These are phyloP conservation scores for Bretschneidera sinensis DNA, from an alignment of 345 rosid genomes.

Conservation along the genomic window DNA sequence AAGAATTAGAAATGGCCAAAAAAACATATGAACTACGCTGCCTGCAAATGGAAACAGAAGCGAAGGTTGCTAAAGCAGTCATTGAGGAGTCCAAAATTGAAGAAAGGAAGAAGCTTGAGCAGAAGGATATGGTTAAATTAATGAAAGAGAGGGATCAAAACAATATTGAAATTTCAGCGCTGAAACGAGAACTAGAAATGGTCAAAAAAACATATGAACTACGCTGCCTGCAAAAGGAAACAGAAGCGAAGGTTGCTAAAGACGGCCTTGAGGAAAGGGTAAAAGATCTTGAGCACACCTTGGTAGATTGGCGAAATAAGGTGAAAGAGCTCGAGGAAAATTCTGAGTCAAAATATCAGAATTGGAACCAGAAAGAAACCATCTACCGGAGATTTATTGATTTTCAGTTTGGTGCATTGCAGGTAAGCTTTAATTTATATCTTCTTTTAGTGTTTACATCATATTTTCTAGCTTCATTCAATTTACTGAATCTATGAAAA, in stretches of 20 bases:
- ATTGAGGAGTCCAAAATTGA: constrained; percentile 42
- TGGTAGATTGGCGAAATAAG: constrained; percentile 37
- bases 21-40: constrained; percentile 40
- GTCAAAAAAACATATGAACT: constrained; percentile 42
- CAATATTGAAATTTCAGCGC: constrained; percentile 25
- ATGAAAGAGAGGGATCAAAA: constrained; percentile 33
- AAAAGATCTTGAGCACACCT: constrained; percentile 31
- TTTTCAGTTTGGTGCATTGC: constrained; percentile 46
- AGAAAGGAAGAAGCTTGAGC: neutral
- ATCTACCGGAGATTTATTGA: constrained; percentile 33
- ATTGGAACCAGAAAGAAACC: constrained; percentile 54
- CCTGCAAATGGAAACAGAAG: constrained; percentile 54
- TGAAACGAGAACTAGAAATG: constrained; percentile 47
- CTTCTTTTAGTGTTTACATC: neutral
- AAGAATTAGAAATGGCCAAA: constrained; percentile 34
- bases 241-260: constrained; percentile 45
- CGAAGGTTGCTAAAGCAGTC: constrained; percentile 37
- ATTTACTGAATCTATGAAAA: constrained; percentile 15
- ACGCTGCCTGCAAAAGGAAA: constrained; percentile 46
- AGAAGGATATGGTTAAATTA: constrained; percentile 5
- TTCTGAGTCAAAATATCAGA: constrained; percentile 33
- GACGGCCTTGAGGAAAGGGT: constrained; percentile 38
- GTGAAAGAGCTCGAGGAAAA: constrained; percentile 43
- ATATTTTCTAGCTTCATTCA: constrained; percentile 4
- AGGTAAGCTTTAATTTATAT: constrained; percentile 33